Conservation (phyloP, 2,329 filamentous ascomycete species). For the Fusarium setosum region DNA sequence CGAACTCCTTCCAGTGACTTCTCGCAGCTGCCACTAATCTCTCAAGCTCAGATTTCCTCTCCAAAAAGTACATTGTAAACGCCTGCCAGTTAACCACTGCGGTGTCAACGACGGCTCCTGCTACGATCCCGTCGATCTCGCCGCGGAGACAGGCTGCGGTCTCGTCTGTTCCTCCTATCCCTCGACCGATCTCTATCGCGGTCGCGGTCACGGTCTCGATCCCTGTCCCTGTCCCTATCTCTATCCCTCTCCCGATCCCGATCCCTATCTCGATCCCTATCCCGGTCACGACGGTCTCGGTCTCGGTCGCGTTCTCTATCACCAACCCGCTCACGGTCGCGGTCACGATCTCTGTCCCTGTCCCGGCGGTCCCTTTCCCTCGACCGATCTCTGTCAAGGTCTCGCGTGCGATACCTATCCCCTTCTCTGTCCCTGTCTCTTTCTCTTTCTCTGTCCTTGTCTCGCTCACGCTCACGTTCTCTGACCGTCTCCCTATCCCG, state of each 20-base stretch:
- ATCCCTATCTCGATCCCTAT: constrained; percentile 39
- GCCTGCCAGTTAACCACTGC: constrained; percentile 43
- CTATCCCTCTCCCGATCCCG: constrained; percentile 46
- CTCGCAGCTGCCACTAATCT: not conserved
- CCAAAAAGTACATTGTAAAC: not conserved
- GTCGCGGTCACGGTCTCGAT: constrained; percentile 48
- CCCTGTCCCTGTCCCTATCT: constrained; percentile 46
- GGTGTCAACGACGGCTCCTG: constrained; percentile 53
- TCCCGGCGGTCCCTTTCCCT: constrained; percentile 32
- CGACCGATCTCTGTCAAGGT: constrained; percentile 36
- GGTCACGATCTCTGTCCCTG: constrained; percentile 26
- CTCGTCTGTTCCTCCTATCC: constrained; percentile 40
- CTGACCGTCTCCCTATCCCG: constrained; percentile 36
- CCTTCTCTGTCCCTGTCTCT: constrained; percentile 19
- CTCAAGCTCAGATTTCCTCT: not conserved
- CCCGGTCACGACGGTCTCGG: constrained; percentile 36
- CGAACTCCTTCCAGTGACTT: not conserved
- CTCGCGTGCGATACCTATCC: constrained; percentile 21
- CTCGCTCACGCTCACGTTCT: constrained; percentile 33
- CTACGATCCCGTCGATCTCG: constrained; percentile 51
- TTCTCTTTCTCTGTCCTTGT: constrained; percentile 31
- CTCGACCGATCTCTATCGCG: constrained; percentile 37
- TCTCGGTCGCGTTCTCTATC: constrained; percentile 44
- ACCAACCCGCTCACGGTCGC: too few species aligned
- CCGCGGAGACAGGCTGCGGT: constrained; percentile 48